These are phyloP conservation scores for Osmanthus fragrans DNA, from an alignment of 257 asterid species.

Conservation along the genomic window DNA sequence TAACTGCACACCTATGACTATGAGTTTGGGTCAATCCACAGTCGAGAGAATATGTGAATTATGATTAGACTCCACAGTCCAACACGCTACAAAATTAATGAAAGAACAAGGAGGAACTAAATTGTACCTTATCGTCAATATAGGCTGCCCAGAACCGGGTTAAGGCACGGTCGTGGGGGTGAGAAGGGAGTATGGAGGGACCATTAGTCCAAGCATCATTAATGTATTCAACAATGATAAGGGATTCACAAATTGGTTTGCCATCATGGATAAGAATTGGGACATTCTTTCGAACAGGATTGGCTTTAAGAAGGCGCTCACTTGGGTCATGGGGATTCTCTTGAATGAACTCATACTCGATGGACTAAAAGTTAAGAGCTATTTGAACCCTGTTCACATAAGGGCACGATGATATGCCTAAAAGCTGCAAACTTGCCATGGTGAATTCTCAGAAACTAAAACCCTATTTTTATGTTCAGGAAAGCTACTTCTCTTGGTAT, in stretches of 20 bases:
- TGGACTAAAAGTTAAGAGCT: conserved; percentile 11
- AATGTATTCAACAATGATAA: conserved; percentile 43
- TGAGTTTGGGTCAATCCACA: too few species aligned
- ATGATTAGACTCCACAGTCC: too few species aligned
- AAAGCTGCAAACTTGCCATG: conserved; percentile 25
- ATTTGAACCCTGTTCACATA: conserved; percentile 29
- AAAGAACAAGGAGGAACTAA: neutral
- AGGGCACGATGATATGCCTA: conserved; percentile 52
- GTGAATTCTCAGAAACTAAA: neutral
- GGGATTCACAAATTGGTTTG: conserved; percentile 46
- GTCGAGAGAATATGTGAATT: too few species aligned
- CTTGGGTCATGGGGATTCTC: conserved; percentile 23
- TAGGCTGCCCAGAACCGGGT: conserved; percentile 53
- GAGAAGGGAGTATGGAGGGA: conserved; percentile 42
- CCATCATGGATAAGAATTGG: conserved; percentile 51
- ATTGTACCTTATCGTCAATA: conserved; percentile 31
- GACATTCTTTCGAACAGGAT: conserved; percentile 46
- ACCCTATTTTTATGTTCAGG: neutral
- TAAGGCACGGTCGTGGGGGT: conserved; percentile 46
- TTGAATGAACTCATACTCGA: too few species aligned
- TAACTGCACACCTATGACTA: too few species aligned
- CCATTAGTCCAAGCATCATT: conserved; percentile 50
- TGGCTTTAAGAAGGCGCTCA: conserved; percentile 40
- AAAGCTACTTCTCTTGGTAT: neutral
- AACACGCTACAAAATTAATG: too few species aligned